phyloP scores from a whole-genome alignment of 1,139 yeast genomes.

The Scheffersomyces cryptocercus region DNA sequence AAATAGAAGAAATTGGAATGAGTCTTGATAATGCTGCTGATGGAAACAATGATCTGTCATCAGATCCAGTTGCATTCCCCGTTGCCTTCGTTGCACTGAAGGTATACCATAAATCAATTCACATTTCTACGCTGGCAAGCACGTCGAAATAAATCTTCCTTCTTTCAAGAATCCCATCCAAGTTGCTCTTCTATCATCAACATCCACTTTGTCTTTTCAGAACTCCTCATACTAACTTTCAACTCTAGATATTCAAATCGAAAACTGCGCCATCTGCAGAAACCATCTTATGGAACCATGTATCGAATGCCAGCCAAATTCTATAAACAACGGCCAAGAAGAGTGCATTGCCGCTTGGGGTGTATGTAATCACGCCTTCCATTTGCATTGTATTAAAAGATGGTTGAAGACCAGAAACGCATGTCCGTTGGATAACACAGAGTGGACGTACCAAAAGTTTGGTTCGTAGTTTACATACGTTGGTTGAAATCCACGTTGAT shows the following conservation, averaged over 20 bases:
- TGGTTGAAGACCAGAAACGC: constrained; percentile 98
- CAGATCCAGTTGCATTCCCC: neutral
- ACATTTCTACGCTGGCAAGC: neutral
- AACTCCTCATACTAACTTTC: constrained; percentile 22
- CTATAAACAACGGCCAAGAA: constrained; percentile 62
- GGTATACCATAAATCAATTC: neutral
- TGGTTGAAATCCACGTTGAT: too few relatives aligned
- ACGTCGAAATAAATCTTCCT: too few relatives aligned
- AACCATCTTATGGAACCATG: constrained; percentile 99
- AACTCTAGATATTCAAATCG: constrained; percentile 71
- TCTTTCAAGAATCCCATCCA: too few relatives aligned
- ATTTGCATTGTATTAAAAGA: constrained; percentile 90
- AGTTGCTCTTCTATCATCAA: too few relatives aligned
- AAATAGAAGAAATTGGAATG: too few relatives aligned
- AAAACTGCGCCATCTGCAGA: constrained; percentile 97
- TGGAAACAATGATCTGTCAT: too few relatives aligned
- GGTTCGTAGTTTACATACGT: constrained; percentile 37
- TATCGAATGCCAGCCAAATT: constrained; percentile 92
- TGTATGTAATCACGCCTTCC: constrained; percentile 90
- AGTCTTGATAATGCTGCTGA: too few relatives aligned
- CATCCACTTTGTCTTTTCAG: too few relatives aligned
- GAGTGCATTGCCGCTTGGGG: constrained; percentile 99
- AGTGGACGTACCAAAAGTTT: constrained; percentile 87
- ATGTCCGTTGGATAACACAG: constrained; percentile 94
- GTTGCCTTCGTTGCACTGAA: neutral